Percentiles rank a stretch among this genome's conserved stretches.
Evolutionary conservation across 2,329 filamentous ascomycete species (phyloP).

Genomic region (Exophiala sp.): DNA sequence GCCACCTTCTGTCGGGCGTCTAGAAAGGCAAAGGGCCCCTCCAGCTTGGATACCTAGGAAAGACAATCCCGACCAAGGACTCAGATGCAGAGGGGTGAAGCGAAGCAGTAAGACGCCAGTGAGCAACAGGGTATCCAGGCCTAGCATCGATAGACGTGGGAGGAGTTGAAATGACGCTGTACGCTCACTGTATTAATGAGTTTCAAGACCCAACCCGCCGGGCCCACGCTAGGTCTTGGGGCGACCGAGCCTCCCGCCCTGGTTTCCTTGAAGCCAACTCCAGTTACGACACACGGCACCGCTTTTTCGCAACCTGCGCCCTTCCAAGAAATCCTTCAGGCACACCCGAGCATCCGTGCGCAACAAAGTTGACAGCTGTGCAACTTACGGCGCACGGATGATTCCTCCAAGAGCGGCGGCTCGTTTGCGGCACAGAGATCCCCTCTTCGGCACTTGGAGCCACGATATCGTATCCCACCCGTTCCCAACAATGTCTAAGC

Average conservation of each 20-base stretch:
- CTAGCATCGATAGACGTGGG: neutral
- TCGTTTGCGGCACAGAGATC: neutral
- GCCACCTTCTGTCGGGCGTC: neutral
- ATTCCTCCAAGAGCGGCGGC: too few species aligned
- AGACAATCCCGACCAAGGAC: too few species aligned
- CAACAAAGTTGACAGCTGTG: neutral
- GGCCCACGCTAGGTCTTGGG: neutral
- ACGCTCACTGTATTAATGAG: neutral
- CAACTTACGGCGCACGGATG: too few species aligned
- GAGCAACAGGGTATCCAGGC: neutral
- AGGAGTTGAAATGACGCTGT: neutral
- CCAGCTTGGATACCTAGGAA: too few species aligned
- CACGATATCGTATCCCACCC: too few species aligned
- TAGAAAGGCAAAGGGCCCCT: too few species aligned
- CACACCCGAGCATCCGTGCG: neutral
- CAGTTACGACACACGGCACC: neutral
- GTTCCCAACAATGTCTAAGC: too few species aligned
- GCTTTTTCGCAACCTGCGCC: neutral
- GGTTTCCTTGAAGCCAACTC: neutral
- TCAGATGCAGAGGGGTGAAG: too few species aligned
- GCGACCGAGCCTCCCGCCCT: neutral
- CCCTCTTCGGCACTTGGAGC: too few species aligned
- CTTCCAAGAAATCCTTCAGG: neutral
- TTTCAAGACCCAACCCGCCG: constrained; percentile 1
- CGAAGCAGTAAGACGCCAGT: too few species aligned